Percentiles rank a stretch among this genome's conserved stretches.
Evolutionary conservation across 2,329 filamentous ascomycete genomes (phyloP).

Genomic region (Gnomoniopsis smithogilvyi): DNA sequence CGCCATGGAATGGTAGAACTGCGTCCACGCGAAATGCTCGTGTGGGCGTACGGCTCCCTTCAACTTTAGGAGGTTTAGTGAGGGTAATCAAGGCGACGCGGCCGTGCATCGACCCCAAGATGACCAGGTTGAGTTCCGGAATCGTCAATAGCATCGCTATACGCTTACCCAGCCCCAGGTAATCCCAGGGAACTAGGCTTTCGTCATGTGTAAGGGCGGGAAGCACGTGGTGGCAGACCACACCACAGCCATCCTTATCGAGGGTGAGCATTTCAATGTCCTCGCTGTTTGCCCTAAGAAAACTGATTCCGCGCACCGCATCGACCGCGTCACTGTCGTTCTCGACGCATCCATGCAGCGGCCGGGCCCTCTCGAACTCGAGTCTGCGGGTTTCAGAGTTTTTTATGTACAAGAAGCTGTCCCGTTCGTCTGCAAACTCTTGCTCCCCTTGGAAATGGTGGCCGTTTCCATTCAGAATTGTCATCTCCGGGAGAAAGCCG

Average conservation of each 20-base stretch:
- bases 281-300: constrained; percentile 47
- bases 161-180: constrained; percentile 42
- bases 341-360: background rate
- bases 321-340: background rate
- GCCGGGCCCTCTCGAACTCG: background rate
- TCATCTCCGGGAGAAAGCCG: constrained; percentile 5
- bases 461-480: constrained; percentile 9
- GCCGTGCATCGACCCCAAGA: constrained; percentile 65
- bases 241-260: constrained; percentile 19
- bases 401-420: background rate
- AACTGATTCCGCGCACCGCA: constrained; percentile 15
- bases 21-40: constrained; percentile 52
- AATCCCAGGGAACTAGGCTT: constrained; percentile 27
- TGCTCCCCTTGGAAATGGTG: background rate
- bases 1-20: constrained; percentile 43
- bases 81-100: constrained; percentile 60
- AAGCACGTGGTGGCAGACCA: constrained; percentile 30
- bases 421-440: background rate
- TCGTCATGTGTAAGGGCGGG: constrained; percentile 23
- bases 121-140: constrained; percentile 66
- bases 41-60: constrained; percentile 26
- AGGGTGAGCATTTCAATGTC: constrained; percentile 46
- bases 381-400: background rate
- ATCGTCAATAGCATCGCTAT: constrained; percentile 63
- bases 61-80: constrained; percentile 39